Evolutionary conservation across 2,329 filamentous ascomycete species (phyloP), one percentile per base, ranked within the genome.

Genomic region (Zymoseptoria passerinii): DNA sequence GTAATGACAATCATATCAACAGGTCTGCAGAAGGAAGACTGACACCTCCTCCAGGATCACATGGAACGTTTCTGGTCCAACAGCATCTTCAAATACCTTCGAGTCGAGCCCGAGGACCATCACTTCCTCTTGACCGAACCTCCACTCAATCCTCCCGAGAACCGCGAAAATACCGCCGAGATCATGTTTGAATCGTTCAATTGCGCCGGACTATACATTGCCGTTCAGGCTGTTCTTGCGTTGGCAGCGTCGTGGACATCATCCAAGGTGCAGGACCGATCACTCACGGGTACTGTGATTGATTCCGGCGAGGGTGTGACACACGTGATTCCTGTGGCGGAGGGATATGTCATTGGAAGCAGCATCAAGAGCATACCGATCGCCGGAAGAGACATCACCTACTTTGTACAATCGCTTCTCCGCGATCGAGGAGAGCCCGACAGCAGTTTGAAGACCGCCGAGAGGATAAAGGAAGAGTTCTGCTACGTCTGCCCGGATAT

Each of bases 141-240:
- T 89, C 94, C 94, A 64, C 82, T 99, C 72, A 99, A 99, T 76
- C 94, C 94, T 40, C 94, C 94, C 28, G 94, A 99, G 78, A 97
- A 99, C 77, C 91, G 94, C 72, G 94, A 99, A 77, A 96, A 96
- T 74, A 97, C 94, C 27, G 94, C 94, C 75, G 94, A 99, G 75
- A 99, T 99, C 77, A 96, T 99, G 85, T 99, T 99, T 78, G 94
- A 99, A 74, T 97, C 94, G 3, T 99, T 99, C 82, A 99, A 99
- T 79, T 97, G 94, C 75, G 92, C 94, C 59, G 94, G 94, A 77
- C 86, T 99, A 65, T 99, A 99, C 77, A 99, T 99, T 73, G 94
- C 94, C 52, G 94, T 99, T 13, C 94, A 99, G 77, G 94, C 94
- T 29, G 94, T 99, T 20, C 86, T 99, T 57, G 94, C 95, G 16